phyloP scores from a whole-genome alignment of 306 rosid genomes.

The Purshia tridentata region DNA sequence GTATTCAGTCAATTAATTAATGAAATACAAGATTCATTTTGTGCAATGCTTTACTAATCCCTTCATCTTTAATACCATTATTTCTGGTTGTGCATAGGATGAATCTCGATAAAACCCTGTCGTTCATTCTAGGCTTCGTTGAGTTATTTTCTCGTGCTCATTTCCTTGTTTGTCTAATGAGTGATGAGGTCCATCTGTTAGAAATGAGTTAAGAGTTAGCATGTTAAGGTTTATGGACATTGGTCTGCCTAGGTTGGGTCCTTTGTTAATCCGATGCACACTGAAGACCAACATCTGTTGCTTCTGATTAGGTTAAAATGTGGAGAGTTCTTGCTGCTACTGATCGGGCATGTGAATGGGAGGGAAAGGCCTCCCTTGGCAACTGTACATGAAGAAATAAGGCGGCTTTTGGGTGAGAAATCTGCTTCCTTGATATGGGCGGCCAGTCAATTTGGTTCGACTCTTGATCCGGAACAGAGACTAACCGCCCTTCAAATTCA shows the following conservation, averaged over 20 bases:
- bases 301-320: conserved; percentile 72
- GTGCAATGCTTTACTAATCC: no score
- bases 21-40: no score
- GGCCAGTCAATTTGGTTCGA: conserved; percentile 90
- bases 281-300: conserved; percentile 3
- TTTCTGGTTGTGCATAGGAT: background rate
- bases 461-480: conserved; percentile 85
- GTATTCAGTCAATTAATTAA: no score
- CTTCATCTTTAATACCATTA: background rate
- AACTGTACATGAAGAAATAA: conserved; percentile 74
- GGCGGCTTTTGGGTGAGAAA: conserved; percentile 85
- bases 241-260: background rate
- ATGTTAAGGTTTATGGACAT: background rate
- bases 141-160: background rate
- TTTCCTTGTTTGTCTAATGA: background rate
- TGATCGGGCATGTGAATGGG: conserved; percentile 87
- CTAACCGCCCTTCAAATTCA: conserved; percentile 79
- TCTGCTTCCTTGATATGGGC: conserved; percentile 99
- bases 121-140: background rate
- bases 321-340: conserved; percentile 85
- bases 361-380: conserved; percentile 73
- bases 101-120: background rate
- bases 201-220: background rate
- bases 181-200: background rate
- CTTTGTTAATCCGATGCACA: background rate